Evolutionary conservation across 2,329 filamentous ascomycete species (phyloP).

Genomic region (Alternaria viburni): DNA sequence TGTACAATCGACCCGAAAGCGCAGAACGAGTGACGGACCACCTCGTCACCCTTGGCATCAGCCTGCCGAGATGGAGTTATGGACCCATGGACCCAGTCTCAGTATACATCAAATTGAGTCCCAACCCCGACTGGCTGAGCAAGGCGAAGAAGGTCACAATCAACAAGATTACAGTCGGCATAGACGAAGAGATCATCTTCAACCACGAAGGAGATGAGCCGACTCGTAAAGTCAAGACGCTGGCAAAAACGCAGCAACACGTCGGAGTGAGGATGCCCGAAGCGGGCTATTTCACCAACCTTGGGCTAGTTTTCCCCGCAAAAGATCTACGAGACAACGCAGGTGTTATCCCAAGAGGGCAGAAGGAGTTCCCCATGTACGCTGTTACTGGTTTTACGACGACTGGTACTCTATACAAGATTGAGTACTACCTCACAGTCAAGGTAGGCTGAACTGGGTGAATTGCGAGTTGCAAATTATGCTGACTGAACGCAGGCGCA

Average conservation of each 20-base stretch:
- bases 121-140: conserved; percentile 87
- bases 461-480: neutral
- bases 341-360: conserved; percentile 83
- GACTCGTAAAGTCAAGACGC: conserved; percentile 83
- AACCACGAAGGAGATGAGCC: conserved; percentile 98
- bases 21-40: conserved; percentile 87
- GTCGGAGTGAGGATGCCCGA: conserved; percentile 88
- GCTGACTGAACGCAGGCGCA: conserved; percentile 68
- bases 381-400: conserved; percentile 91
- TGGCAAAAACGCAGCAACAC: conserved; percentile 81
- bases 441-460: conserved; percentile 67
- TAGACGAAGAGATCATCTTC: conserved; percentile 98
- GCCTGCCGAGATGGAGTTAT: conserved; percentile 93
- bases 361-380: conserved; percentile 87
- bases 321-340: conserved; percentile 88
- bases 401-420: conserved; percentile 92
- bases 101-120: conserved; percentile 92
- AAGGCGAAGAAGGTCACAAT: conserved; percentile 94
- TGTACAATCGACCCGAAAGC: conserved; percentile 96
- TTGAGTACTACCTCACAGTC: conserved; percentile 94
- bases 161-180: conserved; percentile 88
- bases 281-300: conserved; percentile 88
- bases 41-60: conserved; percentile 88
- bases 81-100: conserved; percentile 93
- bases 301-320: conserved; percentile 87